Percentiles rank a stretch among this genome's conserved stretches.
Evolutionary conservation across 2,329 filamentous ascomycete species (phyloP).

Genomic region (Parafenestella ontariensis): DNA sequence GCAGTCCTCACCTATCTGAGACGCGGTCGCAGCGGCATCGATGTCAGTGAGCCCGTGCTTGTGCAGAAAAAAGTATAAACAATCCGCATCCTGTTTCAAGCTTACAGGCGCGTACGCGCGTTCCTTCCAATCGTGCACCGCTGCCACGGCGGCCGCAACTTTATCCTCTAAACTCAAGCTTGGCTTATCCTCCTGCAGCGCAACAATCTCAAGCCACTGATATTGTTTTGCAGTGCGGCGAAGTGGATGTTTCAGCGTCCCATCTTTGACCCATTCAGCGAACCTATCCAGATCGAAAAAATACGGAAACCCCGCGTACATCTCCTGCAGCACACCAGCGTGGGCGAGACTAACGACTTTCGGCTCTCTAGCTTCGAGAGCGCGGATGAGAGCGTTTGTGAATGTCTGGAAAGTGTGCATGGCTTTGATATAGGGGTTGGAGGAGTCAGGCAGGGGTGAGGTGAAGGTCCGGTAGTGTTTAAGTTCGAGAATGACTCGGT

Average conservation of each 20-base stretch:
- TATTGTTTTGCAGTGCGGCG: conserved; percentile 7
- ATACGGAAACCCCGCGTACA: background rate
- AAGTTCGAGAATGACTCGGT: too few species aligned
- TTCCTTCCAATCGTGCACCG: background rate
- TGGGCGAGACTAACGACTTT: background rate
- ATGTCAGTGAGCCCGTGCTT: background rate
- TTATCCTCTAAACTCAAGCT: background rate
- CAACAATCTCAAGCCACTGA: conserved; percentile 7
- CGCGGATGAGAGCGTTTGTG: conserved; percentile 1
- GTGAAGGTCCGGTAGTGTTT: background rate
- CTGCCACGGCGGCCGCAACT: background rate
- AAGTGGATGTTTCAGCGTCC: conserved; percentile 8
- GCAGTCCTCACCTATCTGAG: background rate
- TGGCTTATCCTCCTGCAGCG: background rate
- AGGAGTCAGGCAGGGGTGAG: background rate
- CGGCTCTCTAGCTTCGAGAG: background rate
- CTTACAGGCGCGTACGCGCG: background rate
- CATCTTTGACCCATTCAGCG: conserved; percentile 8
- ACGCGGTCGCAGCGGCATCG: background rate
- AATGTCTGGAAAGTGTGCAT: conserved; percentile 9
- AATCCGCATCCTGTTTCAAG: background rate
- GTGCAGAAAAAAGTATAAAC: background rate
- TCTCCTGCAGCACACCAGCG: background rate
- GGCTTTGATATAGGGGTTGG: conserved; percentile 2
- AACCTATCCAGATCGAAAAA: background rate